These are phyloP conservation scores for Naumovozyma dairenensis DNA, from an alignment of 805 yeast species.

Conservation along the genomic window DNA sequence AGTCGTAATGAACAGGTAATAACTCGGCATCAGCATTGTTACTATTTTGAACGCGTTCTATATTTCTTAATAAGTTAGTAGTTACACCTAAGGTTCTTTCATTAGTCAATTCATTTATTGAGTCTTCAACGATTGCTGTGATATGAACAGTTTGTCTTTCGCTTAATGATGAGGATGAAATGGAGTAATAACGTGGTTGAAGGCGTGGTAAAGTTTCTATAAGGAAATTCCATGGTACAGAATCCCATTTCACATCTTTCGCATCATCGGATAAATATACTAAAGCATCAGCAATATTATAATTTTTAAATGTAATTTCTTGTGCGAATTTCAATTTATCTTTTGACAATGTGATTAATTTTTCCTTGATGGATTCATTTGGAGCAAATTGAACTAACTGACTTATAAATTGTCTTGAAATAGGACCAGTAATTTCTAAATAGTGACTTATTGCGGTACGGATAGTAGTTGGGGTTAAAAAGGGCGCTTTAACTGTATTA, in stretches of 20 bases:
- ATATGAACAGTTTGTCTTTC: constrained; percentile 71
- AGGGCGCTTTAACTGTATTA: constrained; percentile 50
- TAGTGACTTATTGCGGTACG: constrained; percentile 80
- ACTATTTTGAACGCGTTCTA: constrained; percentile 52
- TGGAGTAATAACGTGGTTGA: constrained; percentile 96
- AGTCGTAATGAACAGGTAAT: constrained; percentile 48
- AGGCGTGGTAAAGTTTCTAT: constrained; percentile 72
- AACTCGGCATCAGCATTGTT: constrained; percentile 19
- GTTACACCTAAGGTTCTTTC: constrained; percentile 58
- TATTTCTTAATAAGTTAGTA: constrained; percentile 73
- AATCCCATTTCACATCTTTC: constrained; percentile 46
- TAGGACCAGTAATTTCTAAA: constrained; percentile 84
- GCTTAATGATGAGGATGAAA: constrained; percentile 76
- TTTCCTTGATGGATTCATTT: constrained; percentile 37
- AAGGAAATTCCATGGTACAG: constrained; percentile 74
- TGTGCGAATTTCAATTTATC: constrained; percentile 62
- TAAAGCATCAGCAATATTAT: constrained; percentile 71
- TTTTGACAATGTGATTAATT: constrained; percentile 40
- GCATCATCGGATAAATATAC: constrained; percentile 39
- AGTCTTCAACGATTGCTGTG: constrained; percentile 87
- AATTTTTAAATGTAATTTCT: constrained; percentile 49
- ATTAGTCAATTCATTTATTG: constrained; percentile 16
- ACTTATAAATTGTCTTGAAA: constrained; percentile 77
- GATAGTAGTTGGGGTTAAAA: constrained; percentile 75
- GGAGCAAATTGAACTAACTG: constrained; percentile 83